A percentile compares a stretch with the other conserved stretches of the same genome.
phyloP scores from a whole-genome alignment of 495 filamentous ascomycete species.

The Penicillium cataractarum region DNA sequence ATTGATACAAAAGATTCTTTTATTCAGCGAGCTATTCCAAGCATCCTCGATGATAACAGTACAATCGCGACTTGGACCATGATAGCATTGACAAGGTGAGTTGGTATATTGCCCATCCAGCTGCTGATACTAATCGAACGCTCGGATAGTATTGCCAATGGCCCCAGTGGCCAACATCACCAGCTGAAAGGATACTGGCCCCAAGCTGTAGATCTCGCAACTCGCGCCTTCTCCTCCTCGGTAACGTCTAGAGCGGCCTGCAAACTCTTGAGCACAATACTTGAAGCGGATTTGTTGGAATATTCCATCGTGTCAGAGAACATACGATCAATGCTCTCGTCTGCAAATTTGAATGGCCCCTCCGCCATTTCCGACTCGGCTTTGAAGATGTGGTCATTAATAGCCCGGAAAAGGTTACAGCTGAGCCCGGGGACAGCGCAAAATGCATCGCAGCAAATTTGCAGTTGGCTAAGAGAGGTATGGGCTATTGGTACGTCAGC shows the following conservation, averaged over 20 bases:
- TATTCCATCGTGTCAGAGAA: constrained; percentile 64
- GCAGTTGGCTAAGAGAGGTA: constrained; percentile 76
- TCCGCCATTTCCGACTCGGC: constrained; percentile 77
- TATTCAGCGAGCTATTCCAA: constrained; percentile 51
- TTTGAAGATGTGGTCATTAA: constrained; percentile 70
- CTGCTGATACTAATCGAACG: constrained; percentile 4
- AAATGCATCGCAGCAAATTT: constrained; percentile 66
- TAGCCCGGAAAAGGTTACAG: constrained; percentile 56
- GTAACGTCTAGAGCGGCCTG: constrained; percentile 79
- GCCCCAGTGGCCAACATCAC: constrained; percentile 28
- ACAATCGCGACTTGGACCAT: constrained; percentile 65
- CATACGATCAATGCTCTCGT: constrained; percentile 68
- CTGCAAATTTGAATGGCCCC: constrained; percentile 80
- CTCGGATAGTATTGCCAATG: constrained; percentile 37
- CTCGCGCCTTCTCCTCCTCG: constrained; percentile 69
- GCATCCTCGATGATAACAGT: constrained; percentile 60
- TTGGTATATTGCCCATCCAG: neutral
- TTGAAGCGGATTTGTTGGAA: constrained; percentile 64
- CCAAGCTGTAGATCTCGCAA: constrained; percentile 73
- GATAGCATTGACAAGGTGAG: constrained; percentile 63
- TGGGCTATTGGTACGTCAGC: constrained; percentile 72
- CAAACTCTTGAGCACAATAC: constrained; percentile 68
- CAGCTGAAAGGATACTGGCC: constrained; percentile 60
- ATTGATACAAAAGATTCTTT: constrained; percentile 47
- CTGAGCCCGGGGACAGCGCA: constrained; percentile 64